phyloP scores from a whole-genome alignment of 371 early-diverging fungal species.

The Haplosporangium sp. region DNA sequence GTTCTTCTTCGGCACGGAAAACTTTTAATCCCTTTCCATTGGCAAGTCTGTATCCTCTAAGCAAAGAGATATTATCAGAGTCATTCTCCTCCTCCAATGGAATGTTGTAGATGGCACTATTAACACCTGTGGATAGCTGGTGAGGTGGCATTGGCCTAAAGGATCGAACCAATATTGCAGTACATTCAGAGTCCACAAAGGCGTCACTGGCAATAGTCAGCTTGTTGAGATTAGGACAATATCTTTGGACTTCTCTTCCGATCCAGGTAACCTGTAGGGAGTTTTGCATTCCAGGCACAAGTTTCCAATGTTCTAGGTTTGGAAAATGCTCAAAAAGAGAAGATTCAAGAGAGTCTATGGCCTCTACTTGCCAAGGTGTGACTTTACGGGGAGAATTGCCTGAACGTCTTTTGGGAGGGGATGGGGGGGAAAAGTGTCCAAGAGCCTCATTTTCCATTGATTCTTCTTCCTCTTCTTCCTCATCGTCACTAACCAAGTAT shows the following conservation, averaged over 20 bases:
- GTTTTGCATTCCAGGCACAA: background rate
- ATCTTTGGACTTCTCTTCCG: background rate
- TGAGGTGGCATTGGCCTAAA: background rate
- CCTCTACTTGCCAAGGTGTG: background rate
- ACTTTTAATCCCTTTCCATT: conserved; percentile 1
- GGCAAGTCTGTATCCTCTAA: background rate
- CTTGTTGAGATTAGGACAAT: conserved; percentile 11
- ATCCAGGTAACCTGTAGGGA: conserved; percentile 2
- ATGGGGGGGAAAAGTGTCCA: background rate
- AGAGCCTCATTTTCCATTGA: background rate
- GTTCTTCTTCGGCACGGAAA: background rate
- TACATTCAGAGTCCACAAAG: background rate
- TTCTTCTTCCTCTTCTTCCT: background rate
- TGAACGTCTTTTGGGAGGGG: background rate
- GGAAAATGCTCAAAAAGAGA: conserved; percentile 11
- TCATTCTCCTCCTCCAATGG: background rate
- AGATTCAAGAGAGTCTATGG: background rate
- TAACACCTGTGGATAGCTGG: background rate
- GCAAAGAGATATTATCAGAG: background rate
- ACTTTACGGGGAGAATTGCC: background rate
- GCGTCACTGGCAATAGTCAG: background rate
- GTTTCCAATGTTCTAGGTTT: conserved; percentile 5
- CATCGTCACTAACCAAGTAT: background rate
- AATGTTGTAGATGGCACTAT: background rate
- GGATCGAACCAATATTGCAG: conserved; percentile 6